These are phyloP conservation scores for Suillus clintonianus DNA, from an alignment of 768 basidiomycete genomes.

Conservation along the genomic window DNA sequence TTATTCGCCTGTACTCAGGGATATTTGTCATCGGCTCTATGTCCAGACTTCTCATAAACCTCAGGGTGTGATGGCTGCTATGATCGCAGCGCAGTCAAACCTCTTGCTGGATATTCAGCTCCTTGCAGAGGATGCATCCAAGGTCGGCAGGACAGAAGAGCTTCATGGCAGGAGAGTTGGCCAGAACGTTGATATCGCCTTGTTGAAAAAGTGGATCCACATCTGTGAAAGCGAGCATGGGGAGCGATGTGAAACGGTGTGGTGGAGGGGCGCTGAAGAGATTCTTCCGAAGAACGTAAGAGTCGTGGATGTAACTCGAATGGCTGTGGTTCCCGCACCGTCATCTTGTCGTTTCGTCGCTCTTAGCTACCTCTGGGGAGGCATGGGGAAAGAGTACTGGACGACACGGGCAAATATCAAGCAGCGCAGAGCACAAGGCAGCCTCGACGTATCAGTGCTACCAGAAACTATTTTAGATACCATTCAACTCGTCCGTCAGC, in stretches of 20 bases:
- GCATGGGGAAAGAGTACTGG: conserved; percentile 7
- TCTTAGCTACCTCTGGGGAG: conserved; percentile 13
- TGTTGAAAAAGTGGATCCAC: conserved; percentile 10
- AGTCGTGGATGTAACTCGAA: conserved; percentile 5
- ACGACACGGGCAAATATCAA: conserved; percentile 9
- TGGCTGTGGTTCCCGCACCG: conserved; percentile 6
- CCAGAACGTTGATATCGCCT: not conserved
- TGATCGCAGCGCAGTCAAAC: not conserved
- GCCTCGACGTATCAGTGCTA: conserved; percentile 2
- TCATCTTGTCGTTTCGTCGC: conserved; percentile 8
- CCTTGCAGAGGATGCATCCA: conserved; percentile 7
- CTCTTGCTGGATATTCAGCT: conserved; percentile 5
- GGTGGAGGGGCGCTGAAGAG: conserved; percentile 6
- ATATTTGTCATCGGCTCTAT: conserved; percentile 5
- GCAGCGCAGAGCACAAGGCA: not conserved
- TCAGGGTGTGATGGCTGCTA: not conserved
- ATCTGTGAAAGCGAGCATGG: conserved; percentile 1
- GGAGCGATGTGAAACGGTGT: conserved; percentile 1
- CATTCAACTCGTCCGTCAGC: conserved; percentile 5
- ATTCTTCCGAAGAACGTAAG: conserved; percentile 1
- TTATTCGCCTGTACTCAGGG: not conserved
- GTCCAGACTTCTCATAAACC: not conserved
- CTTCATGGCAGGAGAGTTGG: conserved; percentile 11
- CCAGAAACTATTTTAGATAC: conserved; percentile 8
- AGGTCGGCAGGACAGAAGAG: conserved; percentile 3